phyloP scores from a whole-genome alignment of 164 flowering plant genomes.

The Amborella trichopoda region DNA sequence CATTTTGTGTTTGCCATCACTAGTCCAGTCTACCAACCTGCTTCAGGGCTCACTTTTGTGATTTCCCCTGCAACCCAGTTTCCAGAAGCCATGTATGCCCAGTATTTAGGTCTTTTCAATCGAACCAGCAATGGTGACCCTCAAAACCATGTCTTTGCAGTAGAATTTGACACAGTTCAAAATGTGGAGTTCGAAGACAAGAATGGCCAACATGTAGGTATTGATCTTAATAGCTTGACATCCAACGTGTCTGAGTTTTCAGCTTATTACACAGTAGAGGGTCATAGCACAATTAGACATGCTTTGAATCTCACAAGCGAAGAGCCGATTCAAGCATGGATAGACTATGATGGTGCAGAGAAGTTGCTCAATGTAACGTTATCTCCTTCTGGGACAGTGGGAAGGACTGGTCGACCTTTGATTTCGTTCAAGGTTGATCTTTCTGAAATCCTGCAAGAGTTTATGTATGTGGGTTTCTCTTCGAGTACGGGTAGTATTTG shows the following conservation, averaged over 20 bases:
- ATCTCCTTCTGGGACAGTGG: not conserved
- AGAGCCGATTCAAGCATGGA: not conserved
- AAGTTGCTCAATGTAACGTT: not conserved
- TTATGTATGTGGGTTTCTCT: slow-evolving; percentile 1
- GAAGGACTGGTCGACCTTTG: not conserved
- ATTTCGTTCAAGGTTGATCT: not conserved
- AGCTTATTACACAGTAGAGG: not conserved
- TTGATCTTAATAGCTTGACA: not conserved
- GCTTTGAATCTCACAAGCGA: not conserved
- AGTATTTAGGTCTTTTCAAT: not conserved
- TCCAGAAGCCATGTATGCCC: not conserved
- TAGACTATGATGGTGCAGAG: not conserved
- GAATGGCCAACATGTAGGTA: not conserved
- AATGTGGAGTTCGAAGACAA: not conserved
- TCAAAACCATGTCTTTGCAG: not conserved
- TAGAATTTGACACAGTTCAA: not conserved
- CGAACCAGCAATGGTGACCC: not conserved
- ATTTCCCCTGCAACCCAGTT: not conserved
- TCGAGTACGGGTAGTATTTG: not conserved
- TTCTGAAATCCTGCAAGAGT: not conserved
- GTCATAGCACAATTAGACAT: not conserved
- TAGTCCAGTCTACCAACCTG: not conserved
- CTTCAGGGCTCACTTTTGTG: not conserved
- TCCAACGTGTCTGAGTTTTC: not conserved
- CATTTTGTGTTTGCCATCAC: not conserved